Evolutionary conservation across 139 green algal species (phyloP).

Genomic region (Ettlia oleoabundans): DNA sequence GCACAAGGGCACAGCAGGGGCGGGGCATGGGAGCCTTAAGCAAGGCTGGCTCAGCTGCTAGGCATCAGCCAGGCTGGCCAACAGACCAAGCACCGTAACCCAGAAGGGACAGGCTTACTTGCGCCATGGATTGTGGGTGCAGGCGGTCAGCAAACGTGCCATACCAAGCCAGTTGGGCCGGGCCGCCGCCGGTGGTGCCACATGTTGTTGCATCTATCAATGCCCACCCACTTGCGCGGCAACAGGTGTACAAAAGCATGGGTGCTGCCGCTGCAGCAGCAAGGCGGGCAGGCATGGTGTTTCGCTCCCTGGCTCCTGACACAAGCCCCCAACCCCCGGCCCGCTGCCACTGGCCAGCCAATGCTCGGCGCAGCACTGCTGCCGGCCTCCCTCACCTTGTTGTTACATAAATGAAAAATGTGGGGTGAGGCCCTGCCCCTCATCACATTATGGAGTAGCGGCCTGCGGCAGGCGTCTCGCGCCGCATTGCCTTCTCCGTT

Average conservation of each 20-base stretch:
- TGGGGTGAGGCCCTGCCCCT: background rate
- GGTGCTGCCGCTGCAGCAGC: slow-evolving; percentile 16
- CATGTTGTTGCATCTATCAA: slow-evolving; percentile 16
- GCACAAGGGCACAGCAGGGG: no score
- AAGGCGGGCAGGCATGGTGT: background rate
- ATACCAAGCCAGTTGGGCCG: background rate
- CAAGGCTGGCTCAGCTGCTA: no score
- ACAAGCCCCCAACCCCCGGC: no score
- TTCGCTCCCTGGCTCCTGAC: no score
- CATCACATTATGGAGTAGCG: slow-evolving; percentile 56
- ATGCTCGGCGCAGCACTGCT: background rate
- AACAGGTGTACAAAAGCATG: no score
- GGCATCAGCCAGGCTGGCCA: background rate
- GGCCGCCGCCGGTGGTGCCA: background rate
- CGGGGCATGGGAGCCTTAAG: no score
- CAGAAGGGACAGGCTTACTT: slow-evolving; percentile 14
- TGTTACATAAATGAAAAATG: background rate
- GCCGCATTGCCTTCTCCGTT: slow-evolving; percentile 86
- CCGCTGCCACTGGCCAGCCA: no score
- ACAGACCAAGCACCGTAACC: background rate
- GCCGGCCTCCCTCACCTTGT: background rate
- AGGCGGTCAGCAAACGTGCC: background rate
- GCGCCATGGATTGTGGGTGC: background rate
- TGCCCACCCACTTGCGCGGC: background rate
- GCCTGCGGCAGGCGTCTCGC: slow-evolving; percentile 65